Conservation (phyloP, 106 monocot species). For the Triglochin maritima region DNA sequence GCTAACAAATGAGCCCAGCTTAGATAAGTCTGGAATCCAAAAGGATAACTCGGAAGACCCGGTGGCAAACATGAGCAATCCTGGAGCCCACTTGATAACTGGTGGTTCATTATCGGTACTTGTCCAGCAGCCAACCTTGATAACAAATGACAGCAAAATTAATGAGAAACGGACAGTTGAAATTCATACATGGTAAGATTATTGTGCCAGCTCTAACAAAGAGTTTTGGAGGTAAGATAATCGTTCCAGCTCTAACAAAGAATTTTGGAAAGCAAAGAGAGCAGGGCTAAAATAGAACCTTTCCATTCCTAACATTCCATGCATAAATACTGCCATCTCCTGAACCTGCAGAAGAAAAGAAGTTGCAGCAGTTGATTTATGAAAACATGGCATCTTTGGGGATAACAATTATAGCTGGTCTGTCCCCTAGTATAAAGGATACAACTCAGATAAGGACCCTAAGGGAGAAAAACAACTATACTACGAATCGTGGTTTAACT, state of each 20-base stretch:
- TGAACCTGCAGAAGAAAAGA: constrained; percentile 41
- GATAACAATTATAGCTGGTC: not conserved
- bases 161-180: not conserved
- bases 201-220: not conserved
- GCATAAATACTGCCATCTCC: constrained; percentile 95
- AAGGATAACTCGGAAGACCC: constrained; percentile 90
- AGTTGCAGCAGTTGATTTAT: not conserved
- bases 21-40: constrained; percentile 96
- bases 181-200: not conserved
- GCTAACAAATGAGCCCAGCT: constrained; percentile 66
- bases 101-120: constrained; percentile 90
- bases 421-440: too few relatives aligned
- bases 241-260: not conserved
- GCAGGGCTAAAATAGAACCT: constrained; percentile 21
- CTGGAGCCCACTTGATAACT: constrained; percentile 84
- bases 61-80: constrained; percentile 71
- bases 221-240: not conserved
- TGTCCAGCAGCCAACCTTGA: constrained; percentile 84
- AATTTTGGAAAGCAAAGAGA: not conserved
- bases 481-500: too few relatives aligned
- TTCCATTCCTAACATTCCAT: constrained; percentile 78
- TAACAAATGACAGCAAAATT: not conserved
- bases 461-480: too few relatives aligned
- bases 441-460: too few relatives aligned
- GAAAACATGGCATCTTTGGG: not conserved